Percentiles rank a stretch among this genome's conserved stretches.
Conservation (phyloP, 2,329 filamentous ascomycete genomes). For the Alternaria alternata region DNA sequence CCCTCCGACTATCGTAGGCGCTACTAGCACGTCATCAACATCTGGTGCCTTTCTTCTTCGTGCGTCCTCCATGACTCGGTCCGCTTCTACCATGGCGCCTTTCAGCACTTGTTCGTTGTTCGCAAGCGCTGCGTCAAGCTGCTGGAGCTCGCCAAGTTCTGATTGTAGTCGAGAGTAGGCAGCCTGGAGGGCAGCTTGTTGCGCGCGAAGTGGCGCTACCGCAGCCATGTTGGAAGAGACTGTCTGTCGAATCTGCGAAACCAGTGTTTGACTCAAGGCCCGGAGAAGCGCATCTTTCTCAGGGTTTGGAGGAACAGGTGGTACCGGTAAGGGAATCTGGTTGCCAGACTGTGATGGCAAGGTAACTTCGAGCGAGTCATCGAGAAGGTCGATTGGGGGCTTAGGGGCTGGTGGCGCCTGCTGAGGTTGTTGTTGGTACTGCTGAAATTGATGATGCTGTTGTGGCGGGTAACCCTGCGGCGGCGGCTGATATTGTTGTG, state of each 20-base stretch:
- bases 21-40: slow-evolving; percentile 91
- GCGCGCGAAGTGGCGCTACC: slow-evolving; percentile 77
- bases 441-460: slow-evolving; percentile 27
- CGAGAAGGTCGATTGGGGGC: slow-evolving; percentile 63
- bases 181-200: slow-evolving; percentile 77
- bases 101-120: slow-evolving; percentile 82
- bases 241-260: slow-evolving; percentile 72
- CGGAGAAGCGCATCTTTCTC: slow-evolving; percentile 88
- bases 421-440: slow-evolving; percentile 40
- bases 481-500: slow-evolving; percentile 22
- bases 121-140: slow-evolving; percentile 74
- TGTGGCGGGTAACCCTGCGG: slow-evolving; percentile 23
- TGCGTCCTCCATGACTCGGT: slow-evolving; percentile 78
- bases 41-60: slow-evolving; percentile 73
- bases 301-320: slow-evolving; percentile 92
- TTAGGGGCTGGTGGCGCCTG: slow-evolving; percentile 26
- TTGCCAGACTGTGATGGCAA: slow-evolving; percentile 60
- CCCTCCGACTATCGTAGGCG: slow-evolving; percentile 89
- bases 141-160: slow-evolving; percentile 75
- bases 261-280: slow-evolving; percentile 75
- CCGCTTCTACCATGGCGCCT: slow-evolving; percentile 78
- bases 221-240: slow-evolving; percentile 77
- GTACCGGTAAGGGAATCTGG: slow-evolving; percentile 67
- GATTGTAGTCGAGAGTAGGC: slow-evolving; percentile 74
- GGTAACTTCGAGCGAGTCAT: slow-evolving; percentile 68